A percentile compares a stretch with the other conserved stretches of the same genome.
Evolutionary conservation across 2,329 filamentous ascomycete genomes (phyloP).

Genomic region (Microcera coccophila): DNA sequence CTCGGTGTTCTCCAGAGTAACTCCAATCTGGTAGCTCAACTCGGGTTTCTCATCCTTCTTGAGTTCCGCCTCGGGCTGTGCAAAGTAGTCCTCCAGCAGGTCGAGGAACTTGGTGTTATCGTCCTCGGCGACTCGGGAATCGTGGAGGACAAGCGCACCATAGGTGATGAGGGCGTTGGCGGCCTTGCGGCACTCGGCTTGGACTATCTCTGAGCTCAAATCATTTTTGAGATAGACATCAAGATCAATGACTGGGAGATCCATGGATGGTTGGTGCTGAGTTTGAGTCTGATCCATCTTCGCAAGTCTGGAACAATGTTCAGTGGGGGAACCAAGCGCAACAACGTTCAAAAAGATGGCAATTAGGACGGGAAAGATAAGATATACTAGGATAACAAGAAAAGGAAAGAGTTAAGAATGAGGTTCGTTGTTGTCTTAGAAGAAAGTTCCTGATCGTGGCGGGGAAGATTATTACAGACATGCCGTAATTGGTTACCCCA

Average conservation of each 20-base stretch:
- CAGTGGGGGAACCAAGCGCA: too few species aligned
- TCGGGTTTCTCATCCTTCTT: conserved; percentile 53
- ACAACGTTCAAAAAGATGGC: too few species aligned
- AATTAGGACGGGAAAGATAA: background rate
- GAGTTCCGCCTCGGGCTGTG: conserved; percentile 48
- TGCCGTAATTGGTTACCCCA: conserved; percentile 6
- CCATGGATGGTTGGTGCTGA: conserved; percentile 48
- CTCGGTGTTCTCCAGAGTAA: conserved; percentile 61
- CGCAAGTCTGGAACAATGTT: too few species aligned
- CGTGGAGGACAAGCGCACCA: conserved; percentile 57
- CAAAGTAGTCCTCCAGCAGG: conserved; percentile 62
- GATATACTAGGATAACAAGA: background rate
- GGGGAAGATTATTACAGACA: background rate
- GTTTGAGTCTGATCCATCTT: too few species aligned
- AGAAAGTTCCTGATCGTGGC: background rate
- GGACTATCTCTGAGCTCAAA: conserved; percentile 40
- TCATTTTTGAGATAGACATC: conserved; percentile 51
- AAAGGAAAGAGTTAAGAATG: background rate
- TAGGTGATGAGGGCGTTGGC: conserved; percentile 56
- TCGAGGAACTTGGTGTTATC: conserved; percentile 58
- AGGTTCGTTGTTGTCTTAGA: background rate
- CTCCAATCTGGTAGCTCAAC: conserved; percentile 58
- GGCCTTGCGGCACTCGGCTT: conserved; percentile 50
- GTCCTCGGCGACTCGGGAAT: conserved; percentile 52
- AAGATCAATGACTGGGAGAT: conserved; percentile 57